Conservation (phyloP, 2,329 filamentous ascomycete genomes). For the Aspergillus unguis region DNA sequence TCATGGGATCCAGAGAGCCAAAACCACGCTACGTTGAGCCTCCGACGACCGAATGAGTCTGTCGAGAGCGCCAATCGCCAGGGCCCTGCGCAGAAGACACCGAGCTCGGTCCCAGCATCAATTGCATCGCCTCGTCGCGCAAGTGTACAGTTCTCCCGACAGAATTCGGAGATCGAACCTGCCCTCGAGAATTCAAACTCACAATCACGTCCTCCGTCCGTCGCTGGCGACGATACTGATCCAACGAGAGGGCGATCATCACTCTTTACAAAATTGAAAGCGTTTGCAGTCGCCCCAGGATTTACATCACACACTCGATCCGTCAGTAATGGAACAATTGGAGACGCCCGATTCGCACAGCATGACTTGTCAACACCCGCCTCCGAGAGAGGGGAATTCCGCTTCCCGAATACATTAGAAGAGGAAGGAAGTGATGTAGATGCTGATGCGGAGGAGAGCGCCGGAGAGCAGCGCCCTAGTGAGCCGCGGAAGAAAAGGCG, state of each 20-base stretch:
- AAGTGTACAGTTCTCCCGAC: conserved; percentile 73
- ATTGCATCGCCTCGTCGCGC: conserved; percentile 50
- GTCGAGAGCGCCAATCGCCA: conserved; percentile 21
- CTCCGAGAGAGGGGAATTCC: conserved; percentile 49
- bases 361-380: conserved; percentile 44
- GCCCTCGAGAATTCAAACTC: conserved; percentile 45
- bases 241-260: conserved; percentile 58
- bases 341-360: conserved; percentile 39
- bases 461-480: conserved; percentile 62
- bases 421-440: conserved; percentile 67
- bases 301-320: conserved; percentile 50
- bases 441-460: conserved; percentile 81
- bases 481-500: conserved; percentile 60
- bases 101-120: conserved; percentile 24
- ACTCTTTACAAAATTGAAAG: conserved; percentile 75
- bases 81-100: conserved; percentile 22
- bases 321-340: conserved; percentile 46
- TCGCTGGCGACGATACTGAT: conserved; percentile 61
- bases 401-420: conserved; percentile 53
- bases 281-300: conserved; percentile 59
- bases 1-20: conserved; percentile 21
- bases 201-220: conserved; percentile 62
- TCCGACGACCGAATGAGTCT: conserved; percentile 26
- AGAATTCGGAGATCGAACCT: conserved; percentile 50
- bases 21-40: conserved; percentile 22